phyloP scores from a whole-genome alignment of 768 basidiomycete species.

The Tulasnella sp. region DNA sequence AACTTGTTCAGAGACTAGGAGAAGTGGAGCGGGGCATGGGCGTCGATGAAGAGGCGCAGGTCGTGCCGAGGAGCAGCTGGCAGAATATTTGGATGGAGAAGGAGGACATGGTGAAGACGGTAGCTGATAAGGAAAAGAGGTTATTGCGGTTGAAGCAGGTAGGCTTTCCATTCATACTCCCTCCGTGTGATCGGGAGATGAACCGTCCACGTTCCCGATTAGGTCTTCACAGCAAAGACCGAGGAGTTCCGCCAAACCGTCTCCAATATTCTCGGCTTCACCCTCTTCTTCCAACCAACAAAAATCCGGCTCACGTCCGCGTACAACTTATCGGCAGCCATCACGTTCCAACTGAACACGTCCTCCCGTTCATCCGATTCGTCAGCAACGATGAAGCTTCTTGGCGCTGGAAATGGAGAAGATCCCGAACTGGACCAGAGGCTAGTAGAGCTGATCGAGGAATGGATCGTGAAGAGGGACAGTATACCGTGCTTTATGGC shows the following conservation, averaged over 20 bases:
- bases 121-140: constrained; percentile 82
- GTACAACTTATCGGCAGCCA: constrained; percentile 83
- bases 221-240: constrained; percentile 85
- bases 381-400: constrained; percentile 35
- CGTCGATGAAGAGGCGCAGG: constrained; percentile 42
- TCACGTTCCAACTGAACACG: constrained; percentile 61
- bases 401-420: constrained; percentile 32
- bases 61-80: constrained; percentile 81
- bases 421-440: constrained; percentile 4
- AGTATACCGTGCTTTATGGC: constrained; percentile 38
- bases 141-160: constrained; percentile 81
- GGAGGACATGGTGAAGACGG: constrained; percentile 61
- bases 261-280: constrained; percentile 85
- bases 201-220: background rate
- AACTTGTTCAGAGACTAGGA: constrained; percentile 67
- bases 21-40: constrained; percentile 55
- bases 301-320: constrained; percentile 86
- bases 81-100: constrained; percentile 66
- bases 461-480: constrained; percentile 33
- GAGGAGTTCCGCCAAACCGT: constrained; percentile 92
- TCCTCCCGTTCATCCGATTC: constrained; percentile 17
- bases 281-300: constrained; percentile 89
- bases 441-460: constrained; percentile 31
- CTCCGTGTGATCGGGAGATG: no score
- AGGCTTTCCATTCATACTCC: constrained; percentile 23